Evolutionary conservation across 306 rosid species (phyloP).

Genomic region (Amphicarpaea edgeworthii): DNA sequence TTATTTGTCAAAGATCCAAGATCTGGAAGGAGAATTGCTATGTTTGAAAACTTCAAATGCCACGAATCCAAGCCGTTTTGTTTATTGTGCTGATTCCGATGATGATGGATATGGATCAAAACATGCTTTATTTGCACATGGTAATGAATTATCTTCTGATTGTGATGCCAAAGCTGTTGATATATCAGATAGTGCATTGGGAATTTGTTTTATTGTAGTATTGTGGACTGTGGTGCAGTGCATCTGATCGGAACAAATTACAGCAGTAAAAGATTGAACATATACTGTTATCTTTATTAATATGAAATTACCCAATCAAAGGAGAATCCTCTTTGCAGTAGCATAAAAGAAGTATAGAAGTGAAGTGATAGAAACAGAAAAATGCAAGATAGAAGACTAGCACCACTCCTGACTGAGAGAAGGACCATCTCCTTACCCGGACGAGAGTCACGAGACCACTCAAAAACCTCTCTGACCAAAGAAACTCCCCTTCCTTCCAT

Average conservation of each 20-base stretch:
- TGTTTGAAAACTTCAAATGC: conserved; percentile 56
- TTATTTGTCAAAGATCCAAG: conserved; percentile 84
- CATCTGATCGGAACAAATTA: not conserved
- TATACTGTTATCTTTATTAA: not conserved
- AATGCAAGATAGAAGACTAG: not conserved
- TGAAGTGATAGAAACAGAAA: not conserved
- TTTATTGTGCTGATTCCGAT: conserved; percentile 68
- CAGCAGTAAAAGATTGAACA: not conserved
- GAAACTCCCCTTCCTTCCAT: not conserved
- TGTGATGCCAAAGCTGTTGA: conserved; percentile 65
- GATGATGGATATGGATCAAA: conserved; percentile 67
- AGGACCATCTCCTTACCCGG: not conserved
- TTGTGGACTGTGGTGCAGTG: conserved; percentile 6
- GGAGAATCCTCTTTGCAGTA: not conserved
- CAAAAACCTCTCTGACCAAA: not conserved
- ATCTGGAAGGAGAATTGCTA: conserved; percentile 76
- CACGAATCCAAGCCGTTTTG: conserved; percentile 53
- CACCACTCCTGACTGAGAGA: not conserved
- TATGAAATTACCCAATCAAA: not conserved
- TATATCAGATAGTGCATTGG: conserved; percentile 60
- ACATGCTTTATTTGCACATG: conserved; percentile 59
- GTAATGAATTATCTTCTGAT: conserved; percentile 65
- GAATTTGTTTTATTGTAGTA: not conserved
- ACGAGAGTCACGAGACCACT: not conserved
- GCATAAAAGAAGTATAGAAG: not conserved